Base-by-base conservation (phyloP, 208 protist species). In the Blastocrithidia nonstop region DNA sequence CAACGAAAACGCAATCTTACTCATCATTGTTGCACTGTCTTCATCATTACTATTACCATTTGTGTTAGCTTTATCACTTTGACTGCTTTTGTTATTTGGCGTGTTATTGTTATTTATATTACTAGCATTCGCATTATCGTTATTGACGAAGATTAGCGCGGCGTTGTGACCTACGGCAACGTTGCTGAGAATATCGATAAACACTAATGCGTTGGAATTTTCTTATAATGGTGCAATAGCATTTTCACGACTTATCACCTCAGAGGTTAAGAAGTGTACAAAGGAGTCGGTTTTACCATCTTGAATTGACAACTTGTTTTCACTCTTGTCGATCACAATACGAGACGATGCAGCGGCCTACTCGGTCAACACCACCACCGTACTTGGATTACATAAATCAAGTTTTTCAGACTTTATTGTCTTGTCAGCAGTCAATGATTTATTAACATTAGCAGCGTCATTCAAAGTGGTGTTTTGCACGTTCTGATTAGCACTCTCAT, bases 151-250 rank as follows among this genome's bases (percentile, higher is more conserved):
- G 4, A 56, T n/a, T 15, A 35, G 9, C 8, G 56, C 37, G 27
- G 43, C 35, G 42, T 74, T 63, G 50, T 74, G 61, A 19, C 66
- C 57, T 5, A 33, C 38, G 5, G 25, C 40, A 24, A 61, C 27
- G 37, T 69, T 50, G 2, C 48, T 51, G 25, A 59, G 16, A 20
- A 66, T 6, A 8, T 50, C 45, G 17, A 17, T 11, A 15, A 71
- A 45, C 16, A 61, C 37, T 20, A 17, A 20, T 3, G 61, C 58
- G 20, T 48, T 57, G 15, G 27, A 11, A n/a, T 39, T 6, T 9
- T 44, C 45, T 19, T 33, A n/a, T n/a, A n/a, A n/a, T n/a, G n/a
- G n/a, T n/a, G n/a, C n/a, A n/a, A n/a, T n/a, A n/a, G n/a, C 36
- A n/a, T 26, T 47, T 7, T 27, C 27, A 35, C 29, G n/a, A 11